Evolutionary conservation across 2,329 filamentous ascomycete genomes (phyloP), one percentile per base, ranked within the genome.

Genomic region (Fusarium coicis): DNA sequence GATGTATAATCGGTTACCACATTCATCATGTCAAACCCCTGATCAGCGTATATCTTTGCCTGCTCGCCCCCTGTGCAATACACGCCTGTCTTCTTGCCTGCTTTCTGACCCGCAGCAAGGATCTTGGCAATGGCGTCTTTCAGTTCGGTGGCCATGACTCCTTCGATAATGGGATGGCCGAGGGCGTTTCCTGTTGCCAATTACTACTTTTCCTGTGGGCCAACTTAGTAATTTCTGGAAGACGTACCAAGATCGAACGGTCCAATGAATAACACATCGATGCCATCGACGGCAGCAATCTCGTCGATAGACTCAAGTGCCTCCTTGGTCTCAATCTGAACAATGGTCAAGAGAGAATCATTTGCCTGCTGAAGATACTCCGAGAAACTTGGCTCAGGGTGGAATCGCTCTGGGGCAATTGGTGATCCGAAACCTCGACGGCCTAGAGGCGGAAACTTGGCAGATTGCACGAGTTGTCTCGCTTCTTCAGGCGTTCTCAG

Each of bases 271-370:
- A 92, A 81, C 9, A 90, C 86, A 68, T 93, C 91, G 28, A 92
- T 83, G 7, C 89, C 89, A 7, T 88, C 81, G 28, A 91, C 83
- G 26, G 86, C 84, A 46, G 89, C 89, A 78, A 93, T 92, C 53
- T 87, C 88, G 39, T 92, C 89, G 2, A 92, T 86, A 18, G 82
- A 81, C 2, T 89, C 86, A 19, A 92, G 82, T 2, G 90, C 90
- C 78, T 91, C 90, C 68, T 84, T 83, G 1, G 91, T 92, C 81
- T 93, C 91, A 58, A 93, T 92, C 79, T 92, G 91, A 16, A 92
- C 89, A 82, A 92, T 90, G 21, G 88, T 91, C 65, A 92, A 78
- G 28, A 92, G 83, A 36, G 80, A 74, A 59, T 87, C 82, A 68
- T 88, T 87, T 49, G 86, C 86, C 44, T 85, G 81, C 67, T 84